Evolutionary conservation across 23 red algal species (phyloP).

Genomic region (Gracilariopsis chorda): DNA sequence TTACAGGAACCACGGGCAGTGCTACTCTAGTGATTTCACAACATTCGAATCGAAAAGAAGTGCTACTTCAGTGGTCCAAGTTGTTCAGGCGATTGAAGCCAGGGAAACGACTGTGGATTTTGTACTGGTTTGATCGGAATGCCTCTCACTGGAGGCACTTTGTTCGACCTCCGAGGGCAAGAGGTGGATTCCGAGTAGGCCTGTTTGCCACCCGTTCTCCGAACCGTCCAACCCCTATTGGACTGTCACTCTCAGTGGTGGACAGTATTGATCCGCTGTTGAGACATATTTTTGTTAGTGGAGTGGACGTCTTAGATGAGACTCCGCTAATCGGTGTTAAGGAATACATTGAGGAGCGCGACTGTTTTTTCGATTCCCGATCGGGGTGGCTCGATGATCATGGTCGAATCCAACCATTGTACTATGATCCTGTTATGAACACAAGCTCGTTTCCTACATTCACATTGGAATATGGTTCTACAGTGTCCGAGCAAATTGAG

Average conservation of each 20-base stretch:
- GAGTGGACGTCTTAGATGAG: constrained; percentile 71
- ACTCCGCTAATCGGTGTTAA: constrained; percentile 57
- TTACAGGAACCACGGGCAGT: constrained; percentile 10
- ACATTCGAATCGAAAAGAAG: background rate
- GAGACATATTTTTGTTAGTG: constrained; percentile 24
- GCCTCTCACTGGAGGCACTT: constrained; percentile 46
- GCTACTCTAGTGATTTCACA: constrained; percentile 24
- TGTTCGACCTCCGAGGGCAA: constrained; percentile 62
- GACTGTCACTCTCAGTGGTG: constrained; percentile 43
- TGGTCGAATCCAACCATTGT: constrained; percentile 35
- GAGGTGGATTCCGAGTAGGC: constrained; percentile 65
- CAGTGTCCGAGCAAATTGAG: constrained; percentile 13
- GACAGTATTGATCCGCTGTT: constrained; percentile 14
- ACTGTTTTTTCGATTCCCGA: background rate
- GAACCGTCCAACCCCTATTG: constrained; percentile 63
- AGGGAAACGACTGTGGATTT: constrained; percentile 39
- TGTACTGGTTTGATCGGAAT: constrained; percentile 77
- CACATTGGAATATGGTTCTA: background rate
- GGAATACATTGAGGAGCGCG: constrained; percentile 18
- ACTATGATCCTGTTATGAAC: constrained; percentile 49
- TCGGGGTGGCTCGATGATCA: constrained; percentile 69
- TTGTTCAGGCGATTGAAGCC: background rate
- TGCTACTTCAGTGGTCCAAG: background rate
- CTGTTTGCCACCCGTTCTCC: constrained; percentile 68
- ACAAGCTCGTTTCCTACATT: background rate